These are phyloP conservation scores for Backusella psychrophila DNA, from an alignment of 192 early-diverging fungal species.

Conservation along the genomic window DNA sequence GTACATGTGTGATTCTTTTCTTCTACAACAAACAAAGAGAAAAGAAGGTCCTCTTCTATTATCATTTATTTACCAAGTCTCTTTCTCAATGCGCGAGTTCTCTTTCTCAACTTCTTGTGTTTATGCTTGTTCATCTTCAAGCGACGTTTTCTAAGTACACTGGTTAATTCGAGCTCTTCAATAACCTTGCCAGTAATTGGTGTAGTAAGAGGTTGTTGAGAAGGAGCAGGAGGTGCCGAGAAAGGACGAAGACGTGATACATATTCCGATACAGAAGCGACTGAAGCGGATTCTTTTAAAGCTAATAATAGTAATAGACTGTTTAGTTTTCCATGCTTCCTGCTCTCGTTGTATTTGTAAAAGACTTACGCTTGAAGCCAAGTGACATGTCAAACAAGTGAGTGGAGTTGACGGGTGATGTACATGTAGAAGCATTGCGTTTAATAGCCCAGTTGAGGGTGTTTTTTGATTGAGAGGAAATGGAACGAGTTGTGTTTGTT, in stretches of 20 bases:
- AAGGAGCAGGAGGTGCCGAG: constrained; percentile 15
- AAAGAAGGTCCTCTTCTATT: not conserved
- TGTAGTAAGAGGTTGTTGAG: constrained; percentile 5
- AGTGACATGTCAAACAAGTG: constrained; percentile 6
- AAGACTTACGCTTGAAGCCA: constrained; percentile 3
- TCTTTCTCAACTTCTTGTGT: constrained; percentile 83
- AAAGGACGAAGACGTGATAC: constrained; percentile 24
- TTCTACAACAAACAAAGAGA: not conserved
- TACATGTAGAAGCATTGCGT: not conserved
- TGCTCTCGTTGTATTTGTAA: not conserved
- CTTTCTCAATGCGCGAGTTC: constrained; percentile 73
- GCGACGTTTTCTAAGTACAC: constrained; percentile 78
- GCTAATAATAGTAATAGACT: not conserved
- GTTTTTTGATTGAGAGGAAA: not conserved
- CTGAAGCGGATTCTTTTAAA: constrained; percentile 6
- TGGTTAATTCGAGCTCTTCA: constrained; percentile 61
- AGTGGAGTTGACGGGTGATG: not conserved
- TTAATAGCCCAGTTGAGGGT: not conserved
- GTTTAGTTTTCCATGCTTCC: not conserved
- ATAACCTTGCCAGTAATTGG: not conserved
- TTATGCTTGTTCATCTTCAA: constrained; percentile 99
- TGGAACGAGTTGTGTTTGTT: not conserved
- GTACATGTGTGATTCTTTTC: not conserved
- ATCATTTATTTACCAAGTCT: constrained; percentile 64
- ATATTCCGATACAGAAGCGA: constrained; percentile 15